Base-by-base conservation (phyloP, 805 yeast species). In the Candida endomychidarum region DNA sequence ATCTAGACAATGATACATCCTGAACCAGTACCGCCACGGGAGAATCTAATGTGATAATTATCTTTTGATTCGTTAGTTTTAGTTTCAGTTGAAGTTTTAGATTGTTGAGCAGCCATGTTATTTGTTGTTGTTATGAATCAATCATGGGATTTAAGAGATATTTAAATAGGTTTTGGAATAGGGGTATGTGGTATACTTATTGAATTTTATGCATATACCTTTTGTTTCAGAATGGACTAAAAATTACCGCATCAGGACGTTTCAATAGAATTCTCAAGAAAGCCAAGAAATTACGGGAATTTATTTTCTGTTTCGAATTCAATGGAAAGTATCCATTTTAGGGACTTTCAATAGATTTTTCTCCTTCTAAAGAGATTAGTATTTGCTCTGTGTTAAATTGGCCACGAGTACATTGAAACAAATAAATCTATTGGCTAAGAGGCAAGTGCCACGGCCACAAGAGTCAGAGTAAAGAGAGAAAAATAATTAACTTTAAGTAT, bases 91-190 rank as follows among this genome's bases (percentile, higher is more conserved):
- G 28, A 23, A 34, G 37, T 34, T 23, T 22, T 34, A 23, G 27
- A 10, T 34, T 34, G 37, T 34, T 34, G 37, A 34, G 37, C 37
- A 20, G 37, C 37, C 37, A 34, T 34, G 16, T 3, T 34, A 4
- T 16, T 22, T 34, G 5, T 22, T 34, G 25, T 34, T 34, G 21
- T 23, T 5, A 34, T 34, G 28, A 15, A n/a, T 12, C 15, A 34
- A 22, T 9, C 9, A 9, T 16, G 8, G 29, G 22, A 17, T 16
- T 3, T 23, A n/a, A 2, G 8, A 3, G 21, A n/a, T 14, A 11
- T 24, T 34, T 34, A 34, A 23, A 34, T 34, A 34, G 27, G 23
- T 17, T 23, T 34, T 14, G 8, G 25, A 8, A 31, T 3, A 14
- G 10, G 9, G 28, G 9, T 5, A n/a, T n/a, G n/a, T n/a, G 5